phyloP scores from a whole-genome alignment of 768 basidiomycete genomes.

The Lentinula sp. region DNA sequence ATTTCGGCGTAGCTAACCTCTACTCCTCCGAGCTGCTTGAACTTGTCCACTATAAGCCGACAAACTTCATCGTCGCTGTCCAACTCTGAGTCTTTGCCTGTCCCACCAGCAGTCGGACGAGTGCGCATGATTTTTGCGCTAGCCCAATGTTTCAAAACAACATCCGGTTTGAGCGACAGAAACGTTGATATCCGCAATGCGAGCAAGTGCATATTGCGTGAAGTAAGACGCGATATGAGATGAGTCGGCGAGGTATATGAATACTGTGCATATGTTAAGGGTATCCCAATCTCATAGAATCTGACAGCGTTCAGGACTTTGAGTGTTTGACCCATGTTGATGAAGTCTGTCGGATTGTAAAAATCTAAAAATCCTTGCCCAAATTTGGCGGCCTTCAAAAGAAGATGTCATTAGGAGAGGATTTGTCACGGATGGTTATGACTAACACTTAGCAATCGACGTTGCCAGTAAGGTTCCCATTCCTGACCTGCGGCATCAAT shows the following conservation, averaged over 20 bases:
- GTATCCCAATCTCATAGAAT: conserved; percentile 88
- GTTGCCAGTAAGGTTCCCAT: conserved; percentile 89
- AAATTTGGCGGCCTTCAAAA: conserved; percentile 84
- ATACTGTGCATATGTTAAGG: conserved; percentile 90
- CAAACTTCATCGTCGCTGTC: conserved; percentile 75
- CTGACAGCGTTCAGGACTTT: conserved; percentile 93
- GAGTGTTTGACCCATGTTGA: conserved; percentile 86
- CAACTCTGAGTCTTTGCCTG: conserved; percentile 48
- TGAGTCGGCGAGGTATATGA: conserved; percentile 73
- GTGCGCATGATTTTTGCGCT: conserved; percentile 82
- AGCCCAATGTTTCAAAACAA: conserved; percentile 94
- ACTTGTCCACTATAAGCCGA: conserved; percentile 82
- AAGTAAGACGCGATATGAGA: conserved; percentile 76
- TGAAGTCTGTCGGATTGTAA: conserved; percentile 88
- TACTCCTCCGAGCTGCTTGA: conserved; percentile 70
- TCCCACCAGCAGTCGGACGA: conserved; percentile 47
- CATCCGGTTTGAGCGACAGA: conserved; percentile 76
- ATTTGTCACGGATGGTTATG: neutral
- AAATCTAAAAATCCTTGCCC: conserved; percentile 91
- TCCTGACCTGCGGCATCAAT: conserved; percentile 92
- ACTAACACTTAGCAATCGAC: conserved; percentile 72
- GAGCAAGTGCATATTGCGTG: conserved; percentile 85
- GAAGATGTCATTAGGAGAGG: neutral
- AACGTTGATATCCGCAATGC: conserved; percentile 87
- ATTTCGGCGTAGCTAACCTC: conserved; percentile 93